phyloP scores from a whole-genome alignment of 495 filamentous ascomycete genomes.

The Astrothelium subdiscretum region DNA sequence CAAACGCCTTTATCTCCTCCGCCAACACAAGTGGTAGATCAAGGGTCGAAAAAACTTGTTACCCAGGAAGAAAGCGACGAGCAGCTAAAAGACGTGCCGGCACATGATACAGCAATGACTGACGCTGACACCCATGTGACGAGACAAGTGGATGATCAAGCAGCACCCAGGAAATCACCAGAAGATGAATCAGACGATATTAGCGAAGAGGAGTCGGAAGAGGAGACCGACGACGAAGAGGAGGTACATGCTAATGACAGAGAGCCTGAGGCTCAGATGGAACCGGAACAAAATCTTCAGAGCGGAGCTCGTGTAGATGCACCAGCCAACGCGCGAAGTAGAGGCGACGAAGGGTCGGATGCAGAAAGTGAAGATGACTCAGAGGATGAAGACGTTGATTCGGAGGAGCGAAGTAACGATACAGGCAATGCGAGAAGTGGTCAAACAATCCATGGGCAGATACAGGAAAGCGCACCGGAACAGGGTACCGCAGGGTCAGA shows the following conservation, averaged over 20 bases:
- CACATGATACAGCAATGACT: not conserved
- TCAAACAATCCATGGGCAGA: not conserved
- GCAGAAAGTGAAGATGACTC: not conserved
- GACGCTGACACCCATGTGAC: not conserved
- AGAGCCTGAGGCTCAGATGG: not conserved
- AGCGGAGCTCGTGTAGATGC: not conserved
- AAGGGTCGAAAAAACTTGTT: not conserved
- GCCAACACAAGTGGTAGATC: not conserved
- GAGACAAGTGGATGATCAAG: not conserved
- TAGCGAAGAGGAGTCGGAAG: not conserved
- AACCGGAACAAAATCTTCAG: not conserved
- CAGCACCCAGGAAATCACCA: not conserved
- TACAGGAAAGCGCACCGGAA: not conserved
- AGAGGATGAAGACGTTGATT: not conserved
- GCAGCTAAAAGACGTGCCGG: not conserved
- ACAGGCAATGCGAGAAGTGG: not conserved
- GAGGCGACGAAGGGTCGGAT: not conserved
- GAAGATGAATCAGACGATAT: not conserved
- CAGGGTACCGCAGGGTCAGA: not conserved
- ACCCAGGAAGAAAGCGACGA: not conserved
- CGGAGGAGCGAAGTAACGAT: not conserved
- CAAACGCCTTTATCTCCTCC: not conserved
- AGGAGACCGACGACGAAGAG: not conserved
- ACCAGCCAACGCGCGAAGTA: not conserved
- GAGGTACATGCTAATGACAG: not conserved